phyloP scores from a whole-genome alignment of 352 stramenopile species.

The Globisporangium emineosum region DNA sequence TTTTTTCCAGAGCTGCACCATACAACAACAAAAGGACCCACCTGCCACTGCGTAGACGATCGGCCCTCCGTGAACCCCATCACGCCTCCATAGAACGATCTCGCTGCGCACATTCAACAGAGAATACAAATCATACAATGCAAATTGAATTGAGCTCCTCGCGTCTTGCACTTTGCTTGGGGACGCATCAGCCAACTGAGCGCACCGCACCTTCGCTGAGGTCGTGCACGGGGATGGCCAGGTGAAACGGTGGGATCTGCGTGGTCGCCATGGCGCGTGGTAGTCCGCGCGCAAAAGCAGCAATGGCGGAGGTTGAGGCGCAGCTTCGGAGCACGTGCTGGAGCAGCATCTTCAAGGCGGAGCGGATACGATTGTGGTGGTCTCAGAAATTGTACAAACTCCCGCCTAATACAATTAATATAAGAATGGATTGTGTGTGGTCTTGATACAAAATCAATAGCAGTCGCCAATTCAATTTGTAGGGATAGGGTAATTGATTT shows the following conservation, averaged over 20 bases:
- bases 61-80: slow-evolving; percentile 91
- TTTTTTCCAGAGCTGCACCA: too few species aligned
- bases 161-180: neutral
- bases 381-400: too few species aligned
- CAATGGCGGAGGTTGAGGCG: neutral
- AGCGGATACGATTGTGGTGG: neutral
- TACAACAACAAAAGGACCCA: slow-evolving; percentile 9
- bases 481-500: too few species aligned
- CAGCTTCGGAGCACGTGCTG: slow-evolving; percentile 8
- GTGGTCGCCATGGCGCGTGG: slow-evolving; percentile 12
- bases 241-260: slow-evolving; percentile 76
- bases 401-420: too few species aligned
- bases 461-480: too few species aligned
- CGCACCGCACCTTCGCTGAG: slow-evolving; percentile 56
- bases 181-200: neutral
- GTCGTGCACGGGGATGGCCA: slow-evolving; percentile 95
- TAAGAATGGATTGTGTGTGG: too few species aligned
- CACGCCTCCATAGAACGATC: slow-evolving; percentile 91
- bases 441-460: too few species aligned
- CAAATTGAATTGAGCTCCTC: neutral
- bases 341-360: slow-evolving; percentile 6
- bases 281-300: neutral
- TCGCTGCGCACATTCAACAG: slow-evolving; percentile 41
- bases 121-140: neutral
- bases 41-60: slow-evolving; percentile 92